Base-by-base conservation (phyloP, 1,284 basidiomycete genomes). In the Rhizoctonia solani region DNA sequence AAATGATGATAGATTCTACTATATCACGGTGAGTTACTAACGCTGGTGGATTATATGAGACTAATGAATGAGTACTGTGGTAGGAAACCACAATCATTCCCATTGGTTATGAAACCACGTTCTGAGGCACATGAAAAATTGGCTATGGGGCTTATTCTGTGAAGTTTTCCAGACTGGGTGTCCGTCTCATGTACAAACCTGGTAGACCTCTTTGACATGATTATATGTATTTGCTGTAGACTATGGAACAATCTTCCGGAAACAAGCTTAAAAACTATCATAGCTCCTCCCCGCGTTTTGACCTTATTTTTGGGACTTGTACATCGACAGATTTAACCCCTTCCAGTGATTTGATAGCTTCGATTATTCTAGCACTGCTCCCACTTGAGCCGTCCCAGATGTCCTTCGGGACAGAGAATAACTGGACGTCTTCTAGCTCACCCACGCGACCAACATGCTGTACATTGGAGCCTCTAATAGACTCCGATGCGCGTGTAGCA, bases 381-480 rank as follows among this genome's bases (percentile, higher is more conserved):
- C 54, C 69, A 13, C 52, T 39, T 1, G 58, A 37, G 19, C 37
- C 50, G 14, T 63, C 67, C 67, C 67, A 68, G 32, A 63, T 58
- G 14, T 44, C 44, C 53, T 68, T 71, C 3, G 70, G 70, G 13
- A 71, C 49, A 14, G 56, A 67, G 49, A 63, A 71, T n/a, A 71
- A 53, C 47, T 71, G 70, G 9, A 68, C 67, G 44, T 71, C 70
- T 19, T 69, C 56, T 2, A 71, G 66, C 25, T 55, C 54, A 34
- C 70, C 70, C 5, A 71, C 70, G 29, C 53, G 58, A 3, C 70
- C 70, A 14, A 71, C 68, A 46, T 71, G 68, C 32, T 68, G 56
- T 3, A 68, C 34, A 16, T 49, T 34, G 19, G 59, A 23, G 4
- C 49, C 59, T 42, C 53, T 47, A 13, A 63, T 42, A 8, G 59